Base-by-base conservation (phyloP, 345 rosid genomes). In the Eutrema heterophyllum region DNA sequence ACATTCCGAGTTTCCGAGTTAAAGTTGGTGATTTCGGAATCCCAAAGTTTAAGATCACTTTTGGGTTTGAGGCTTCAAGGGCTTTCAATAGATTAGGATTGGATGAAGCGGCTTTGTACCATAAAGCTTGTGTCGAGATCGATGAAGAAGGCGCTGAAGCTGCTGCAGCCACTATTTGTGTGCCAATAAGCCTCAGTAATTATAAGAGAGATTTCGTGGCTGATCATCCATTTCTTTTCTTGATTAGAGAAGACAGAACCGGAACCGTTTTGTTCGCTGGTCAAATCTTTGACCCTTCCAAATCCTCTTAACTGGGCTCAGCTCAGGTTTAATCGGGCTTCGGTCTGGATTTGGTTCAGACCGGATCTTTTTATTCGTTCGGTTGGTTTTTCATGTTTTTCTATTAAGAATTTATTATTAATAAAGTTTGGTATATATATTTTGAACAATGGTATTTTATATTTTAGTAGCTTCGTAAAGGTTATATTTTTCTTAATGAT, bases 131-230 rank as follows among this genome's bases (percentile, higher is more conserved):
- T 12, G 7, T 71, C 2, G 46, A 48, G 21, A 38, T 59, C 1
- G 62, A 46, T 38, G 75, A 71, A 61, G 40, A 33, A 50, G 76
- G 76, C 5, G n/a, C 50, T 15, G 61, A 53, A 73, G 77, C 71
- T 41, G 63, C 55, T 3, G 64, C 71, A 52, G 46, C 39, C 0
- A 56, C 38, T 4, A 21, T 18, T 29, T 29, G 30, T 29, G 5
- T 29, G 30, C 30, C 30, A 29, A 36, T 21, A 21, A 21, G 24
- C 24, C 1, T 21, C 1, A 21, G 2, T 21, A 21, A 2, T 21
- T 21, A 21, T 21, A 21, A 9, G 40, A 8, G 14, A 7, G 10
- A 32, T n/a, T 54, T 54, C 9, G 59, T 54, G 35, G 78, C 67
- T 1, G 66, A 65, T 57, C 78, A 56, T 66, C 72, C 76, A 9